These are phyloP conservation scores for Akanthomyces uredinophilus DNA, from an alignment of 2,329 filamentous ascomycete genomes.

Conservation along the genomic window DNA sequence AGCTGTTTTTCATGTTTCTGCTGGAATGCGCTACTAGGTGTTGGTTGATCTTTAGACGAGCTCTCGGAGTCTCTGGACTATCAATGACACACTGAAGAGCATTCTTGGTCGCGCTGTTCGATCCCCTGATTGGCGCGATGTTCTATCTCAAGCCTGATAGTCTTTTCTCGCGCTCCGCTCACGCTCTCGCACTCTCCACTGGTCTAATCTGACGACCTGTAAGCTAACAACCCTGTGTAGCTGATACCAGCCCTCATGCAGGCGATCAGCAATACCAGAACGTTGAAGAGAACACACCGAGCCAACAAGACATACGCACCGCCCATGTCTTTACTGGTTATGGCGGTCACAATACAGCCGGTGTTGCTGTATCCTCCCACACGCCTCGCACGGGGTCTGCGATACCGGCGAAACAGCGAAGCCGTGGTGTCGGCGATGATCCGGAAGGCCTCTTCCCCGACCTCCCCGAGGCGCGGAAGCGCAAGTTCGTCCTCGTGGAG, in stretches of 20 bases:
- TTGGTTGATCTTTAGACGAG: slow-evolving; percentile 11
- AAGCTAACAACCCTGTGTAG: slow-evolving; percentile 7
- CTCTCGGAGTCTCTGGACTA: slow-evolving; percentile 9
- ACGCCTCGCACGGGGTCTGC: slow-evolving; percentile 25
- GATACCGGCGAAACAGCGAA: slow-evolving; percentile 48
- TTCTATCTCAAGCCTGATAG: not conserved
- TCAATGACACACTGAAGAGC: slow-evolving; percentile 12
- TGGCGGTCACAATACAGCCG: slow-evolving; percentile 50
- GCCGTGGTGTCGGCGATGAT: slow-evolving; percentile 27
- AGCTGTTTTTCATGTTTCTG: slow-evolving; percentile 33
- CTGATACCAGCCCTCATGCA: not conserved
- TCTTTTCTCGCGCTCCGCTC: slow-evolving; percentile 1
- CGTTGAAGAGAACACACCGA: not conserved
- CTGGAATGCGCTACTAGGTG: slow-evolving; percentile 22
- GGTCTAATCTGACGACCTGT: not conserved
- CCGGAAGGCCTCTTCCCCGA: slow-evolving; percentile 69
- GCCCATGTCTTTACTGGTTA: slow-evolving; percentile 71
- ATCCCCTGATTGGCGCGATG: not conserved
- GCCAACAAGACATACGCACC: slow-evolving; percentile 56
- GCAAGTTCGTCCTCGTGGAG: slow-evolving; percentile 95
- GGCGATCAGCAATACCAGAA: not conserved
- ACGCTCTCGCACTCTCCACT: not conserved
- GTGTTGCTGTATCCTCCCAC: slow-evolving; percentile 61
- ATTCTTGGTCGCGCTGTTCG: not conserved
- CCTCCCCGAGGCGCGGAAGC: slow-evolving; percentile 81